Evolutionary conservation across 176 grass and related monocot genomes (phyloP).

Genomic region (Triticum urartu): DNA sequence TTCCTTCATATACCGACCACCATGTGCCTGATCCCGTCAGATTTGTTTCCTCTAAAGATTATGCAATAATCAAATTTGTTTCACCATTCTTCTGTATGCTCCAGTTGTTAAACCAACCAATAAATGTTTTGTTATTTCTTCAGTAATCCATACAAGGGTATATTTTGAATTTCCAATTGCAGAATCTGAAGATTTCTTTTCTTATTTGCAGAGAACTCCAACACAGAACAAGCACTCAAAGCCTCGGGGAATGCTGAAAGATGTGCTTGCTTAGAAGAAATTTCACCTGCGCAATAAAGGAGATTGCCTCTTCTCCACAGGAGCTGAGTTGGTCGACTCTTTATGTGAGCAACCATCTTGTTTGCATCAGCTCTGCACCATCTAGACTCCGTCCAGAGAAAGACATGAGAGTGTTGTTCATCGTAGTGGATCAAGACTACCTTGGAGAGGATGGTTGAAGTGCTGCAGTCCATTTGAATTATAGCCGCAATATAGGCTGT

Average conservation of each 20-base stretch:
- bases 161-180: background rate
- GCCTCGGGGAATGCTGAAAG: conserved; percentile 87
- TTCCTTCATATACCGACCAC: background rate
- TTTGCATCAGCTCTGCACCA: conserved; percentile 2
- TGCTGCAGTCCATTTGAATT: conserved; percentile 13
- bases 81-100: background rate
- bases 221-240: conserved; percentile 3
- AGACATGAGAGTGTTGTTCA: conserved; percentile 46
- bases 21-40: background rate
- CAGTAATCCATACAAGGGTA: background rate
- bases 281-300: conserved; percentile 32
- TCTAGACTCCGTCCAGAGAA: conserved; percentile 34
- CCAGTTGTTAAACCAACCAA: background rate
- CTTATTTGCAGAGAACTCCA: background rate
- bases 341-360: conserved; percentile 35
- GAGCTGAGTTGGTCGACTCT: conserved; percentile 31
- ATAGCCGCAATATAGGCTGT: background rate
- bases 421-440: conserved; percentile 37
- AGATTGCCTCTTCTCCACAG: background rate
- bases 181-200: background rate
- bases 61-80: background rate
- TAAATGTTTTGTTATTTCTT: background rate
- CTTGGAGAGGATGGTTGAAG: conserved; percentile 68
- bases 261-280: conserved; percentile 71
- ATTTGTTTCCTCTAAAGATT: background rate